Base-by-base conservation (phyloP, 306 rosid genomes). In the Crotalaria pallida region DNA sequence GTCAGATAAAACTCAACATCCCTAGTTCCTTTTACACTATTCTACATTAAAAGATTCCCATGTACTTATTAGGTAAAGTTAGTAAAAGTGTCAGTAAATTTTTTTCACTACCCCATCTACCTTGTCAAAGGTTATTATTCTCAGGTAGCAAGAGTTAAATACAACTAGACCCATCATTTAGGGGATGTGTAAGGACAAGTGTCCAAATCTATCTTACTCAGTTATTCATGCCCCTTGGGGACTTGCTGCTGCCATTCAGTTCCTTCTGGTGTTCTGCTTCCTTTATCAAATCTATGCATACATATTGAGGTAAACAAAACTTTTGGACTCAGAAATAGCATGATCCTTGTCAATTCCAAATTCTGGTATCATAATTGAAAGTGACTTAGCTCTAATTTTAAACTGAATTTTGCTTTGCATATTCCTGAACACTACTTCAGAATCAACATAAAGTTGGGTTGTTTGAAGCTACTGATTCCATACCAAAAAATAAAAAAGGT, bases 401-500 rank as follows among this genome's bases (percentile, higher is more conserved):
- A 12, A 10, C 64, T 65, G 16, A 17, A 12, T 57, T 71, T 40
- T 79, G 36, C 73, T 58, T 71, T 51, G 68, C 75, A 50, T 70
- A 80, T 79, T 77, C 71, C 79, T 80, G 77, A 41, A 66, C 31
- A 41, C 34, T 62, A 40, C 60, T 65, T 36, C 75, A 47, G 82
- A 80, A 80, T 65, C 81, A 43, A 16, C 67, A 67, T 15, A 69
- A 75, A 84, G 82, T 38, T 58, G 24, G 19, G 18, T 61, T 34
- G 33, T 77, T 62, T 72, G 69, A 72, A 23, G 71, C 68, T 67
- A 66, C 78, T 74, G 60, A 72, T 78, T 75, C 82, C 59, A 17
- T 10, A 10, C 13, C 1, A 13, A 4, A n/a, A 49, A 43, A 31
- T 22, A 43, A 58, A 38, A 68, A 65, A 78, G n/a, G n/a, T n/a